phyloP scores from a whole-genome alignment of 2,329 filamentous ascomycete species.

The Fusarium piperis region DNA sequence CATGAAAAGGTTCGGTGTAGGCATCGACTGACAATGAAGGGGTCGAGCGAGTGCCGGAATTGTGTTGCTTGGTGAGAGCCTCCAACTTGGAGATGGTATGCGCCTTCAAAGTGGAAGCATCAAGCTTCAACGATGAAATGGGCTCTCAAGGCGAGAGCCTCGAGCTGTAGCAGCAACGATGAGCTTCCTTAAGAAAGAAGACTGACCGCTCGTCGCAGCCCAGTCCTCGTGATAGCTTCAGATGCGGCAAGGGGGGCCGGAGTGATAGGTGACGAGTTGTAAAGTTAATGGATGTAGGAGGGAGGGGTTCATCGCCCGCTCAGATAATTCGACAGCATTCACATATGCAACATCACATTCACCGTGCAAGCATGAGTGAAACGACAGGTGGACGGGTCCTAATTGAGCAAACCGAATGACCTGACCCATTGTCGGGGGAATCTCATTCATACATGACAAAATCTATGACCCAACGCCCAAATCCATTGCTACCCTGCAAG shows the following conservation, averaged over 20 bases:
- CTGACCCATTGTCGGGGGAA: slow-evolving; percentile 50
- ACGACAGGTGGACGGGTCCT: slow-evolving; percentile 44
- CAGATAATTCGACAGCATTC: background rate
- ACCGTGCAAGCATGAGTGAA: slow-evolving; percentile 21
- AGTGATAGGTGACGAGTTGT: background rate
- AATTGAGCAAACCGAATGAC: slow-evolving; percentile 51
- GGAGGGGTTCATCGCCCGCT: background rate
- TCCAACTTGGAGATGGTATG: background rate
- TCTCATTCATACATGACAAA: slow-evolving; percentile 55
- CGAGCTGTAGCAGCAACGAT: background rate
- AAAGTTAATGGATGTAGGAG: background rate
- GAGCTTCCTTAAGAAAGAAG: background rate
- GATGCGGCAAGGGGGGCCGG: background rate
- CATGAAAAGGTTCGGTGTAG: background rate
- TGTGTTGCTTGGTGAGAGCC: background rate
- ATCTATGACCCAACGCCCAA: slow-evolving; percentile 55
- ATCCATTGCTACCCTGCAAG: slow-evolving; percentile 41
- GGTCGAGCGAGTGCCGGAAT: background rate
- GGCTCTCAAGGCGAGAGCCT: background rate
- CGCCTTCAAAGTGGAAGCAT: background rate
- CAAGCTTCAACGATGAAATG: background rate
- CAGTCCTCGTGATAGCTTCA: background rate
- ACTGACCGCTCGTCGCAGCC: background rate
- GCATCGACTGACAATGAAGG: background rate
- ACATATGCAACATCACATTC: slow-evolving; percentile 6